Base-by-base conservation (phyloP, 2,329 filamentous ascomycete genomes). In the Arthrocladium fulminans region DNA sequence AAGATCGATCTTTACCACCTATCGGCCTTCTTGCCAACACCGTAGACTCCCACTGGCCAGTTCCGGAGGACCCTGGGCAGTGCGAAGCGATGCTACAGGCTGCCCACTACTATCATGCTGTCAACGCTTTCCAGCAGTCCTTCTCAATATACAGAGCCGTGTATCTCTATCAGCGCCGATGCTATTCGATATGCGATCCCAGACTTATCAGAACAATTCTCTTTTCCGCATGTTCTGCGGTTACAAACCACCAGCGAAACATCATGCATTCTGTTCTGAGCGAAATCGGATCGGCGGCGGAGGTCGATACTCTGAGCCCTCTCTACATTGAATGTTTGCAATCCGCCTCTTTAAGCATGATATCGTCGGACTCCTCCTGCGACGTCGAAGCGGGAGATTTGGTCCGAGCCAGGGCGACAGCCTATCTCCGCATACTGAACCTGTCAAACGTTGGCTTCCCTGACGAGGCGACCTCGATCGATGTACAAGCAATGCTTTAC, bases 171-270 rank as follows among this genome's bases (percentile, higher is more conserved):
- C 42, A 45, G 19, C 27, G 42, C 3, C 29, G 42, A 3, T 30
- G 37, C 24, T 23, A 34, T 22, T 45, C 42, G 27, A 24, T 45
- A 22, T 45, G 27, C 20, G 42, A 45, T 13, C 27, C 29, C 12
- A 15, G 15, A 17, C 42, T 45, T 3, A 34, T 45, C 17, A 35
- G 13, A 13, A 45, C 42, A 24, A 30, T 45, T 6, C 22, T 45
- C 29, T 29, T 32, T 10, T 45, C 27, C 12, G 30, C 27, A 3
- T 45, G 29, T 29, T 15, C 42, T 24, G 42, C 42, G 13, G 42
- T 45, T n/a, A 45, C 42, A 13, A 30, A 45, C 30, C 42, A 45
- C 15, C 42, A 45, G 42, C n/a, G 42, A 12, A 45, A 45, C 29
- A 45, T 45, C 29, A 30, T 45, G 22, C 42, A 45, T 45, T 45